phyloP scores from a whole-genome alignment of 441 rosid species.

The Euphorbia celastroides region DNA sequence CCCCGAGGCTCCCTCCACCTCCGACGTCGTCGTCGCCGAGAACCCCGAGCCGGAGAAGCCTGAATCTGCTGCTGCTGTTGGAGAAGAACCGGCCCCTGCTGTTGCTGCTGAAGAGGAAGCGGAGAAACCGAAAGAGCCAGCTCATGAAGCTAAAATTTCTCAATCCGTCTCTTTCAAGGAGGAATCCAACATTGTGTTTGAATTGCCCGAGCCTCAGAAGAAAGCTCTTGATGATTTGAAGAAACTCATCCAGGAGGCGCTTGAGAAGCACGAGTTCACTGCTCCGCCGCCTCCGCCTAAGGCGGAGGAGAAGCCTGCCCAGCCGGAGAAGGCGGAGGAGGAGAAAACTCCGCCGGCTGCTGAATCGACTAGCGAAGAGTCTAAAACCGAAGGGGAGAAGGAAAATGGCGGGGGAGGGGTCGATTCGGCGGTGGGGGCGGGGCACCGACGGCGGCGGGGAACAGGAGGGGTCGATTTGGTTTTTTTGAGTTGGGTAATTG shows the following conservation, averaged over 20 bases:
- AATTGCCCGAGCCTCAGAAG: slow-evolving; percentile 56
- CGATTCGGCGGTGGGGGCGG: slow-evolving; percentile 1
- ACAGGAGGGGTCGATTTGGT: no score
- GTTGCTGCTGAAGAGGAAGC: slow-evolving; percentile 26
- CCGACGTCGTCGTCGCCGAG: slow-evolving; percentile 24
- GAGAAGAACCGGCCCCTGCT: slow-evolving; percentile 3
- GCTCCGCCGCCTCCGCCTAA: slow-evolving; percentile 33
- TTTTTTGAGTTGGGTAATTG: no score
- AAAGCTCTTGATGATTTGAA: slow-evolving; percentile 71
- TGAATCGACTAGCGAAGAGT: slow-evolving; percentile 7
- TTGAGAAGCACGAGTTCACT: slow-evolving; percentile 59
- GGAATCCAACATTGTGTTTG: slow-evolving; percentile 43
- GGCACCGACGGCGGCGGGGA: no score
- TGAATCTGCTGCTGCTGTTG: slow-evolving; percentile 18
- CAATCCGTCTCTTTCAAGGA: slow-evolving; percentile 62
- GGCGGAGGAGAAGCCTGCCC: slow-evolving; percentile 21
- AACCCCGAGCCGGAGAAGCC: slow-evolving; percentile 19
- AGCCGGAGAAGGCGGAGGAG: slow-evolving; percentile 13
- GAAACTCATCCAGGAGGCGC: slow-evolving; percentile 57
- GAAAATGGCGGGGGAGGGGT: not conserved
- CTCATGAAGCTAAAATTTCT: slow-evolving; percentile 28
- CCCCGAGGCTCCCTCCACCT: slow-evolving; percentile 17
- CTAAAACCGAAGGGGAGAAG: slow-evolving; percentile 14
- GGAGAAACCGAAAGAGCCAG: slow-evolving; percentile 12
- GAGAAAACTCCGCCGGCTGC: slow-evolving; percentile 7